Conservation (phyloP, 1,284 basidiomycete species). For the Apiotrichum sp. region DNA sequence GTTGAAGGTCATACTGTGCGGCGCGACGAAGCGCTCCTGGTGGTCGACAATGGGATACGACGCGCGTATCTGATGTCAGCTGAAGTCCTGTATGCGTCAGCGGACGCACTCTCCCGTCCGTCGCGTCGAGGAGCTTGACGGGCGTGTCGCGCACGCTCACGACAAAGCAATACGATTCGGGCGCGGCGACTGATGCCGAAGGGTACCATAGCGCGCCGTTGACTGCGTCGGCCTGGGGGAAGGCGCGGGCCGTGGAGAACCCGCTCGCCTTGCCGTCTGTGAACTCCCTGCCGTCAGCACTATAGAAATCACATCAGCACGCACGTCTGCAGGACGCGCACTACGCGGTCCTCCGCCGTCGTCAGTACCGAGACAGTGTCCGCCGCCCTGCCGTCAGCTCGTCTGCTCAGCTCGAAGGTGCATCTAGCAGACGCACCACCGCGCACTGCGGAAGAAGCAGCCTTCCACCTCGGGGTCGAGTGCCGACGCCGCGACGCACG, state of each 20-base stretch:
- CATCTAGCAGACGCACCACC: slow-evolving; percentile 28
- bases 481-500: neutral
- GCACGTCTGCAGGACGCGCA: slow-evolving; percentile 33
- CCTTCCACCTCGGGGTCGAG: too few species aligned
- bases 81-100: slow-evolving; percentile 21
- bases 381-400: slow-evolving; percentile 29
- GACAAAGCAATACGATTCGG: slow-evolving; percentile 69
- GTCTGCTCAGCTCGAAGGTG: too few species aligned
- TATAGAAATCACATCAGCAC: neutral
- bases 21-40: slow-evolving; percentile 75
- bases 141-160: slow-evolving; percentile 74
- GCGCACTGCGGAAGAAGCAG: slow-evolving; percentile 37
- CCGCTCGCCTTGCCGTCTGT: neutral
- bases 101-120: slow-evolving; percentile 59
- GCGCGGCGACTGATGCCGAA: slow-evolving; percentile 55
- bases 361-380: slow-evolving; percentile 39
- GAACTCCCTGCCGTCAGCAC: neutral
- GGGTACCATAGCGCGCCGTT: slow-evolving; percentile 78
- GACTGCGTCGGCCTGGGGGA: slow-evolving; percentile 61
- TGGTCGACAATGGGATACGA: slow-evolving; percentile 88
- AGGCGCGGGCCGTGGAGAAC: slow-evolving; percentile 11
- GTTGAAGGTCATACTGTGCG: slow-evolving; percentile 75
- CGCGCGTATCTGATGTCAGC: slow-evolving; percentile 62
- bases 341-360: slow-evolving; percentile 37
- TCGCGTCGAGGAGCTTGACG: slow-evolving; percentile 70